Evolutionary conservation across 1,139 yeast genomes (phyloP).

Genomic region (Saccharomyces hybrid): DNA sequence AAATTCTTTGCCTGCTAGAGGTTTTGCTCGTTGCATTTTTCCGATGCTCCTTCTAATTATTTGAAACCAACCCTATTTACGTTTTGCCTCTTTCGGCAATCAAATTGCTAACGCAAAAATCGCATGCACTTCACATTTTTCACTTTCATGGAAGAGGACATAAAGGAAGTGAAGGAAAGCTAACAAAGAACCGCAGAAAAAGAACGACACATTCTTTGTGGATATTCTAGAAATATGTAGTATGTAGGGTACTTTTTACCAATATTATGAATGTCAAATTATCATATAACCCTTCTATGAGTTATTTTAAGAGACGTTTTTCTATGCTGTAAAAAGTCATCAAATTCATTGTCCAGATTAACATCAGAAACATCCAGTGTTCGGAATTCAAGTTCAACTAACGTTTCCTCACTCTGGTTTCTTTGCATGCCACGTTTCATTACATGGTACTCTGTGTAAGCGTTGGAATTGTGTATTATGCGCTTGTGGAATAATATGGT

Average conservation of each 20-base stretch:
- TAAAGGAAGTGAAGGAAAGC: not conserved
- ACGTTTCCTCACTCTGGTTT: not conserved
- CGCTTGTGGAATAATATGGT: not conserved
- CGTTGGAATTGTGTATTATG: not conserved
- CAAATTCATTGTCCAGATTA: conserved; percentile 6
- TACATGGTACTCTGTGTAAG: not conserved
- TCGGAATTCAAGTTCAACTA: not conserved
- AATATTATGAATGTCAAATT: not conserved
- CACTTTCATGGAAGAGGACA: not conserved
- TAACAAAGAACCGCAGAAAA: not conserved
- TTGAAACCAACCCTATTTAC: not conserved
- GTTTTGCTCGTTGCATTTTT: not conserved
- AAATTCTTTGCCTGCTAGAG: conserved; percentile 1
- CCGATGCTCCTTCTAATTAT: not conserved
- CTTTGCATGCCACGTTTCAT: not conserved
- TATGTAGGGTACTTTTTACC: not conserved
- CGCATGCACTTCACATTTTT: conserved; percentile 3
- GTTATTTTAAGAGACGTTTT: conserved; percentile 12
- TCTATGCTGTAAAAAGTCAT: conserved; percentile 11
- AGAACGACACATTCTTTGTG: not conserved
- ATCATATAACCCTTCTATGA: conserved; percentile 14
- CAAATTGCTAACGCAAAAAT: not conserved
- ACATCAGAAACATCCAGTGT: not conserved
- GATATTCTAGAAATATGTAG: not conserved
- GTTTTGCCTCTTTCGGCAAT: not conserved